phyloP scores from a whole-genome alignment of 805 yeast species.

The Diddensiella caesifluorescens region DNA sequence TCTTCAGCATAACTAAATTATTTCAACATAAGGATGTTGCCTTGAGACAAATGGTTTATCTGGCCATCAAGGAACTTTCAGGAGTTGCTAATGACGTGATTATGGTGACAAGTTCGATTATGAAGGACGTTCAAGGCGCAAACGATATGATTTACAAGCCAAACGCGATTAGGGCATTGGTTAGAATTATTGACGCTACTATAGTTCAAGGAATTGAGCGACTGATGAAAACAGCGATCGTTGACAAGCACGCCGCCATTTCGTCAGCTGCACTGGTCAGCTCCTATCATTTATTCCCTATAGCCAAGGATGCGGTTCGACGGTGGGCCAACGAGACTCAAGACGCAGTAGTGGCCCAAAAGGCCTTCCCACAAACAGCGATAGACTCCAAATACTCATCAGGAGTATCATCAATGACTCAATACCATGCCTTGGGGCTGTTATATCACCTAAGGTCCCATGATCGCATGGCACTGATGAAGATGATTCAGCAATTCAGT shows the following conservation, averaged over 20 bases:
- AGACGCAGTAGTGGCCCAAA: constrained; percentile 72
- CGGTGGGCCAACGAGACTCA: constrained; percentile 93
- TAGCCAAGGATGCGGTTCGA: constrained; percentile 85
- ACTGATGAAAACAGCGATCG: constrained; percentile 84
- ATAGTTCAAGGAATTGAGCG: constrained; percentile 94
- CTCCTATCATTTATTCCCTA: constrained; percentile 83
- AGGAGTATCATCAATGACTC: constrained; percentile 66
- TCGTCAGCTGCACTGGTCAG: constrained; percentile 93
- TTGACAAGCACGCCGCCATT: constrained; percentile 80
- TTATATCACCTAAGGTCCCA: constrained; percentile 81
- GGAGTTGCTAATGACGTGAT: constrained; percentile 82
- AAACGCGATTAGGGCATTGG: constrained; percentile 87
- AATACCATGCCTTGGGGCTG: constrained; percentile 92
- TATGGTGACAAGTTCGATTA: constrained; percentile 96
- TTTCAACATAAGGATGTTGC: constrained; percentile 86
- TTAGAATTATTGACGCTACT: constrained; percentile 75
- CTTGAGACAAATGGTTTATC: constrained; percentile 86
- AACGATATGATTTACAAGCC: constrained; percentile 77
- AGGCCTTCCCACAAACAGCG: constrained; percentile 31
- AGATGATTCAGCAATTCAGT: constrained; percentile 74
- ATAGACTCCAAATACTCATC: constrained; percentile 26
- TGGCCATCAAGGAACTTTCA: constrained; percentile 89
- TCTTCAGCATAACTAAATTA: constrained; percentile 88
- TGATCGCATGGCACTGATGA: constrained; percentile 90
- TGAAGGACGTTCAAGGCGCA: constrained; percentile 94